A percentile compares a stretch with the other conserved stretches of the same genome.
Conservation (phyloP, 192 early-diverging fungal species). For the Podochytrium sp. region DNA sequence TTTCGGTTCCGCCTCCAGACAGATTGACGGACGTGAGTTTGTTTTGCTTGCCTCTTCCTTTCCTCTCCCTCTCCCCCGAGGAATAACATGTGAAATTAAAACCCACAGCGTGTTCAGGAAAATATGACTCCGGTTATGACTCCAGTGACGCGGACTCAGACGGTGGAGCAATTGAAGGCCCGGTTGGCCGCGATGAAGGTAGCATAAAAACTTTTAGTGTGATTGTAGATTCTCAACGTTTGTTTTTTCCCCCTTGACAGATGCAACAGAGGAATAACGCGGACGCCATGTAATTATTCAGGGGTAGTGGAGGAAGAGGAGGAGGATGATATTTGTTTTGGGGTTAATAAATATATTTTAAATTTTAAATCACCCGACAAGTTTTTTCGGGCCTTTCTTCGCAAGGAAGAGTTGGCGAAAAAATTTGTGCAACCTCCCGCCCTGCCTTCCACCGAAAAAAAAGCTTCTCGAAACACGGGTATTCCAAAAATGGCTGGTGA, state of each 20-base stretch:
- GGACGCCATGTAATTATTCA: background rate
- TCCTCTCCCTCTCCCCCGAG: background rate
- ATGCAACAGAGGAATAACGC: constrained; percentile 17
- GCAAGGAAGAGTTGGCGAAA: too few relatives aligned
- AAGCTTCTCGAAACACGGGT: too few relatives aligned
- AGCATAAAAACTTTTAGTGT: background rate
- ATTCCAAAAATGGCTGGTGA: too few relatives aligned
- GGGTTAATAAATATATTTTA: too few relatives aligned
- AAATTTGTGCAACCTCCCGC: too few relatives aligned
- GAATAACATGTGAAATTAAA: constrained; percentile 6
- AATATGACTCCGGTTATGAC: constrained; percentile 20
- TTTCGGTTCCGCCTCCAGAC: background rate
- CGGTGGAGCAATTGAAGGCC: constrained; percentile 70
- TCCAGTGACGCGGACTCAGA: constrained; percentile 48
- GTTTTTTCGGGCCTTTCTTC: too few relatives aligned
- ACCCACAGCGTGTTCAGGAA: constrained; percentile 6
- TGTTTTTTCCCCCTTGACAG: background rate
- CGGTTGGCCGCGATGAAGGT: constrained; percentile 65
- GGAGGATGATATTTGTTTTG: too few relatives aligned
- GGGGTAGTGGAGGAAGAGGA: too few relatives aligned
- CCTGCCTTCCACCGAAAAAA: too few relatives aligned
- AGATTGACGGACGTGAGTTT: constrained; percentile 41
- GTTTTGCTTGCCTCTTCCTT: constrained; percentile 31
- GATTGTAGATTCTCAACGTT: background rate
- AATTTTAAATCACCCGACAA: too few relatives aligned